phyloP scores from a whole-genome alignment of 1,284 basidiomycete genomes.

The Austroboletus rostrupii region DNA sequence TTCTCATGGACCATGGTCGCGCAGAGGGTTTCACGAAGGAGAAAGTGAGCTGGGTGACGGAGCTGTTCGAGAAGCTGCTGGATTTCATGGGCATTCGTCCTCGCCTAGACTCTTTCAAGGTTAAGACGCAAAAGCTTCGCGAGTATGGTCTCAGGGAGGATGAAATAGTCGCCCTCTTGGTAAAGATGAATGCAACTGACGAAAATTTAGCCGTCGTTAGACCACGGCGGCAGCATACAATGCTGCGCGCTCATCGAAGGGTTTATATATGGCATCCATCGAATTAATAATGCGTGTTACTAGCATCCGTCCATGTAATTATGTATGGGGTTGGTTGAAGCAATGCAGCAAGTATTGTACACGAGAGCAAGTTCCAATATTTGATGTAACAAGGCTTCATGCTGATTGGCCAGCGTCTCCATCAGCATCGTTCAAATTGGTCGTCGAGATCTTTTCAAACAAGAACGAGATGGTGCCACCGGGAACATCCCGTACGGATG shows the following conservation, averaged over 20 bases:
- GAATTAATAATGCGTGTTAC: constrained; percentile 6
- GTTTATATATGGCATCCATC: constrained; percentile 8
- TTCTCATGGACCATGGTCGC: constrained; percentile 20
- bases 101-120: constrained; percentile 23
- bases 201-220: constrained; percentile 20
- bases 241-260: constrained; percentile 12
- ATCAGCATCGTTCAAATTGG: constrained; percentile 5
- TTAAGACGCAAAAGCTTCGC: constrained; percentile 25
- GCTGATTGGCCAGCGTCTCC: not conserved
- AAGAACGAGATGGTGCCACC: constrained; percentile 69
- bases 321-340: constrained; percentile 2
- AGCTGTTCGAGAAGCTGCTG: constrained; percentile 24
- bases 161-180: constrained; percentile 19
- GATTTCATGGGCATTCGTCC: constrained; percentile 25
- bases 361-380: not conserved
- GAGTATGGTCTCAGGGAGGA: constrained; percentile 28
- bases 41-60: constrained; percentile 23
- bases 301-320: constrained; percentile 9
- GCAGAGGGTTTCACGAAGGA: constrained; percentile 23
- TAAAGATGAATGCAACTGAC: constrained; percentile 21
- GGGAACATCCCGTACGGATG: constrained; percentile 45
- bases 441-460: constrained; percentile 54
- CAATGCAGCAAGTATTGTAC: not conserved
- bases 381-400: constrained; percentile 3
- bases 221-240: constrained; percentile 2